Percentiles rank a stretch among this genome's conserved stretches.
phyloP scores from a whole-genome alignment of 1,284 basidiomycete species.

The Rhodotorula mucilaginosa region DNA sequence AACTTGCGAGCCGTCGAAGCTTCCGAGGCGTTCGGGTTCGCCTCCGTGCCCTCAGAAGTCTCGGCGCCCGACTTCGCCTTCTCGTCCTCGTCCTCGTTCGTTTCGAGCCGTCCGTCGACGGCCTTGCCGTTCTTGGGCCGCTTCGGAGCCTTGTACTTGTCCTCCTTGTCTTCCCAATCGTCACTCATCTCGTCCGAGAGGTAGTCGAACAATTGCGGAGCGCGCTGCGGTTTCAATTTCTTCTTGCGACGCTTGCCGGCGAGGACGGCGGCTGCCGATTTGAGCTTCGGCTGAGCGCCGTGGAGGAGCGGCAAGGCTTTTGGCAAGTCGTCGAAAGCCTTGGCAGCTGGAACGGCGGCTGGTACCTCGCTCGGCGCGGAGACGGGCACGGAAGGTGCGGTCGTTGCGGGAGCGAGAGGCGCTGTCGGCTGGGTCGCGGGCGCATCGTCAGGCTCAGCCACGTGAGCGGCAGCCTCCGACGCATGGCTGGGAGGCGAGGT shows the following conservation, averaged over 20 bases:
- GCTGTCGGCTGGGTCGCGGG: not conserved
- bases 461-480: not conserved
- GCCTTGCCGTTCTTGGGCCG: constrained; percentile 9
- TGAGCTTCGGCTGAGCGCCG: not conserved
- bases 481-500: too few species aligned
- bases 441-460: not conserved
- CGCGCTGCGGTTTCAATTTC: not conserved
- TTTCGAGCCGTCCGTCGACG: not conserved
- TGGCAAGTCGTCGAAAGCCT: not conserved
- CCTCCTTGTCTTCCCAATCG: constrained; percentile 8
- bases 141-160: not conserved
- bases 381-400: not conserved
- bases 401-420: not conserved
- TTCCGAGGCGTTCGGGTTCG: too few species aligned
- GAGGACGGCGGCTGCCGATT: constrained; percentile 1
- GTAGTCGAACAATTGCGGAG: constrained; percentile 17
- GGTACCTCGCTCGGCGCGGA: not conserved
- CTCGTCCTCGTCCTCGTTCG: not conserved
- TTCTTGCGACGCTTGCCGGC: constrained; percentile 11
- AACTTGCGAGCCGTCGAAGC: constrained; percentile 4
- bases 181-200: constrained; percentile 7
- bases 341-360: not conserved
- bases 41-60: too few species aligned
- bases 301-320: not conserved
- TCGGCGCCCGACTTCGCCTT: not conserved